Conservation (phyloP, 139 green algal species). For the Chlorella sp. region DNA sequence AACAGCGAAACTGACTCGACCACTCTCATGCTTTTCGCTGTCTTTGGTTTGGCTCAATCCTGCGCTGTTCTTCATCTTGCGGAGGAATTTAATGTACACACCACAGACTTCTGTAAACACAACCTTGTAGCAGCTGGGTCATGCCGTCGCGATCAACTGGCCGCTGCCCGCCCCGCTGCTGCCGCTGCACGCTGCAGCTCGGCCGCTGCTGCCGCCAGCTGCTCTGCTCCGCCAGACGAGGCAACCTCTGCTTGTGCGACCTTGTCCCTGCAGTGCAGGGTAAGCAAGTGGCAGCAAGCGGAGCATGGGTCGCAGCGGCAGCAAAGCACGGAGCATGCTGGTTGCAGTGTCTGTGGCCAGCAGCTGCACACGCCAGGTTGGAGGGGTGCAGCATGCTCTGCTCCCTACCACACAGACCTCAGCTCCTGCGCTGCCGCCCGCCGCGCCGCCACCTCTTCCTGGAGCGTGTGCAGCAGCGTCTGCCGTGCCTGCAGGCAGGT, state of each 20-base stretch:
- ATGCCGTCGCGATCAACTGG: neutral
- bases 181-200: conserved; percentile 1
- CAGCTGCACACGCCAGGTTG: no score
- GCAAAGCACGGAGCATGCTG: no score
- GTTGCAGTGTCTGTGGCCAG: no score
- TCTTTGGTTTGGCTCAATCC: no score
- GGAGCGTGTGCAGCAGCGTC: conserved; percentile 38
- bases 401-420: neutral
- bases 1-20: no score
- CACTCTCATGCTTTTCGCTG: no score
- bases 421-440: conserved; percentile 18
- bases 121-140: neutral
- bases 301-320: no score
- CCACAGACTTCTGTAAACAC: no score
- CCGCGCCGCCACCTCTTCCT: conserved; percentile 11
- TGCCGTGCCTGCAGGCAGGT: conserved; percentile 53
- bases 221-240: neutral
- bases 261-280: neutral
- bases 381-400: no score
- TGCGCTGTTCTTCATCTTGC: no score
- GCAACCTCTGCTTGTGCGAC: conserved; percentile 15
- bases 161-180: neutral
- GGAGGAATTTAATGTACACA: no score
- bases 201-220: conserved; percentile 11
- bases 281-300: no score